Base-by-base conservation (phyloP, 805 yeast species). In the Ogataea thermomethanolica region DNA sequence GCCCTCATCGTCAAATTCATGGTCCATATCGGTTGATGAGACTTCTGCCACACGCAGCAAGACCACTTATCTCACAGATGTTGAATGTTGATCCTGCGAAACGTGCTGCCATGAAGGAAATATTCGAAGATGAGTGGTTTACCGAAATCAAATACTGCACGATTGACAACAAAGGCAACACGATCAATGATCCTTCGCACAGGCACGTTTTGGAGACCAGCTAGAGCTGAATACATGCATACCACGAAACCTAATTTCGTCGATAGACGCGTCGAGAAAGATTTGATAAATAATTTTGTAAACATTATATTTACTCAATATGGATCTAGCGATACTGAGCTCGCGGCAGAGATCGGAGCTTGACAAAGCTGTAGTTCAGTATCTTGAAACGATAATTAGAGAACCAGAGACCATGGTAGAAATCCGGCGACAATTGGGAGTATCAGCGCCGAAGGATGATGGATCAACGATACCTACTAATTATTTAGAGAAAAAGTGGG, bases 1-100 rank as follows among this genome's bases (percentile, higher is more conserved):
- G 71, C 48, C 51, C 66, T 25, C 66, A 62, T 51, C 77, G 76
- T 50, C 81, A 79, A 46, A 78, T 84, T 17, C 89, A 84, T 54
- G 95, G 95, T 6, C 91, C 93, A 8, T 85, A 85, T 63, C 70
- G 95, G 57, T 66, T 85, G 49, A 77, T 85, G 81, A 75, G 95
- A 63, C 65, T 85, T 36, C 64, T 85, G 26, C 95, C 95, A 4
- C 95, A 85, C 59, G 89, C 91, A 7, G 69, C 93, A 11, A 73
- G 95, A 61, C 93, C 91, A 9, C 67, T 85, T 8, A 69, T 85
- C 23, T 79, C 84, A 17, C 70, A 65, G 43, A 83, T 85, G 79
- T 62, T 85, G 21, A 70, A 70, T 37, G 67, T 82, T 11, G 86
- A 84, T 48, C 80, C 84, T 8, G 41, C 43, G 1, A 66, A 71